phyloP scores from a whole-genome alignment of 306 rosid genomes.

The Acmispon strigosus region DNA sequence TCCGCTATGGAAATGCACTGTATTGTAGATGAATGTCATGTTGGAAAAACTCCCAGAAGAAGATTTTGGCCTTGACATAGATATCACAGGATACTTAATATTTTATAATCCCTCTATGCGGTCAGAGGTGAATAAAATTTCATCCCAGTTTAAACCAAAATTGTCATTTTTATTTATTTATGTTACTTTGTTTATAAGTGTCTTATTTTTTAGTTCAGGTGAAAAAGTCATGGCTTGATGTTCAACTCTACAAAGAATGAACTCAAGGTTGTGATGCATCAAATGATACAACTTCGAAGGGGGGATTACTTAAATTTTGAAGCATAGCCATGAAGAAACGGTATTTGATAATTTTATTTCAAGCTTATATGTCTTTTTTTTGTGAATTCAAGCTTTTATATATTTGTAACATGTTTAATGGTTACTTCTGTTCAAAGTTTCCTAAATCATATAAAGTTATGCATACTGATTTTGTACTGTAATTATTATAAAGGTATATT shows the following conservation, averaged over 20 bases:
- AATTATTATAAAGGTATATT: too few species aligned
- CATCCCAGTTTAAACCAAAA: neutral
- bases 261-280: too few species aligned
- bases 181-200: neutral
- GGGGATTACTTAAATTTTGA: too few species aligned
- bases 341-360: conserved; percentile 37
- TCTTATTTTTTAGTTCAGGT: conserved; percentile 45
- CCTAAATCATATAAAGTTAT: too few species aligned
- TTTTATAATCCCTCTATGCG: conserved; percentile 70
- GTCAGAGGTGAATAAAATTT: conserved; percentile 37
- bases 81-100: conserved; percentile 71
- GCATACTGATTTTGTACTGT: too few species aligned
- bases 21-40: conserved; percentile 63
- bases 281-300: too few species aligned
- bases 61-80: conserved; percentile 63
- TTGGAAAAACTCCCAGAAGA: conserved; percentile 56
- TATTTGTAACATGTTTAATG: conserved; percentile 3
- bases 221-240: conserved; percentile 75
- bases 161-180: too few species aligned
- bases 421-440: conserved; percentile 2
- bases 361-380: conserved; percentile 30
- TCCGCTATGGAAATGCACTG: too few species aligned
- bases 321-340: too few species aligned
- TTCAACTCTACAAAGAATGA: conserved; percentile 73
- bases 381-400: conserved; percentile 66